Percentiles rank a stretch among this genome's conserved stretches.
Evolutionary conservation across 1,284 basidiomycete genomes (phyloP).

Genomic region (Tausonia pullulans): DNA sequence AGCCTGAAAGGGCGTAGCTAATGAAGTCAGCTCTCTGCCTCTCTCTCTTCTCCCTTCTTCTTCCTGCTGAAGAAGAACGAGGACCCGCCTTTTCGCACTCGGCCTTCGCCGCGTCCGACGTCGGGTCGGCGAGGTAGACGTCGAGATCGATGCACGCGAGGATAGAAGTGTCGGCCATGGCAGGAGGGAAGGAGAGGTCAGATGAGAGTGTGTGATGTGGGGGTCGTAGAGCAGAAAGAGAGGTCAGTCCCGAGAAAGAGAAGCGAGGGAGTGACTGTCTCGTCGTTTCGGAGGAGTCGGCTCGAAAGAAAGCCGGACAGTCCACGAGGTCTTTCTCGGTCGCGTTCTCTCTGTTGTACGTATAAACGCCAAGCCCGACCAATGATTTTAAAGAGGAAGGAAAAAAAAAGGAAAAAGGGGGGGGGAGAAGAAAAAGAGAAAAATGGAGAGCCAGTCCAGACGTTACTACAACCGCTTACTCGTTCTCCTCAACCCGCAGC

Average conservation of each 20-base stretch:
- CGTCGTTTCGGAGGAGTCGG: background rate
- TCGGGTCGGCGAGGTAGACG: conserved; percentile 47
- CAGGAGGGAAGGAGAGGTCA: background rate
- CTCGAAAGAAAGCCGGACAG: background rate
- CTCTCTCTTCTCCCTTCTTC: too few relatives aligned
- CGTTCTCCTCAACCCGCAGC: background rate
- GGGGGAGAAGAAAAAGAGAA: background rate
- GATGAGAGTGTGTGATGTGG: too few relatives aligned
- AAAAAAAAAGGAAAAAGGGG: background rate
- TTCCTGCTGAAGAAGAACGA: background rate
- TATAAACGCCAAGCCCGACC: background rate
- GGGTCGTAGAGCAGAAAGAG: background rate
- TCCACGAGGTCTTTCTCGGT: too few relatives aligned
- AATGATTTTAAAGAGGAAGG: background rate
- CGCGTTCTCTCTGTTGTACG: too few relatives aligned
- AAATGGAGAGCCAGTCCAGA: background rate
- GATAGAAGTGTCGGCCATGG: conserved; percentile 2
- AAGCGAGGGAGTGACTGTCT: background rate
- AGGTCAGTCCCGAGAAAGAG: background rate
- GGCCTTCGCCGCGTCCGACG: conserved; percentile 40
- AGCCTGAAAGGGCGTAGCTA: background rate
- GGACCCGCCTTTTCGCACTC: conserved; percentile 55
- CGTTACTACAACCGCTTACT: too few relatives aligned
- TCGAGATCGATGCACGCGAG: conserved; percentile 68
- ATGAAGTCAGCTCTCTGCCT: too few relatives aligned